Evolutionary conservation across 1,139 yeast genomes (phyloP).

Genomic region (Debaryomyces singareniensis): DNA sequence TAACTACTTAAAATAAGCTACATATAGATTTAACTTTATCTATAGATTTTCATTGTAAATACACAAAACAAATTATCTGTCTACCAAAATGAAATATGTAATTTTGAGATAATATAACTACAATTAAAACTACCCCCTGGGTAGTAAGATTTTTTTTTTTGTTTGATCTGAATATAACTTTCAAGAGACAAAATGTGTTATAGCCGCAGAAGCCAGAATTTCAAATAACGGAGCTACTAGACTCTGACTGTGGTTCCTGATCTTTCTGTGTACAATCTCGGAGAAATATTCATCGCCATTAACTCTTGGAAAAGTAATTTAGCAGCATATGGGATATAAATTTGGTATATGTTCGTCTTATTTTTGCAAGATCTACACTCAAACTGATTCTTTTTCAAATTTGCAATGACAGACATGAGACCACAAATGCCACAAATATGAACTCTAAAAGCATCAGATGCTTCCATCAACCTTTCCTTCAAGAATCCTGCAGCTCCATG

Average conservation of each 20-base stretch:
- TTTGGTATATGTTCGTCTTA: slow-evolving; percentile 95
- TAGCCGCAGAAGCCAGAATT: too few species aligned
- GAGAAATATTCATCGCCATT: slow-evolving; percentile 97
- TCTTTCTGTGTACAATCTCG: slow-evolving; percentile 72
- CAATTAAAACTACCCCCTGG: too few species aligned
- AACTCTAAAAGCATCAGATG: slow-evolving; percentile 96
- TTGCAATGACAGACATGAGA: slow-evolving; percentile 94
- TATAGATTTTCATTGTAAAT: not conserved
- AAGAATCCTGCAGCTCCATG: slow-evolving; percentile 98
- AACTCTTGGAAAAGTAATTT: slow-evolving; percentile 93
- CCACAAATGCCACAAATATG: slow-evolving; percentile 99
- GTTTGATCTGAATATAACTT: too few species aligned
- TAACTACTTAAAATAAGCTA: slow-evolving; percentile 20
- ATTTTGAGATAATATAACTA: too few species aligned
- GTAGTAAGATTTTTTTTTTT: too few species aligned
- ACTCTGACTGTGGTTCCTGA: slow-evolving; percentile 40
- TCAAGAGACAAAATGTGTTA: too few species aligned
- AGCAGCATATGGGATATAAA: slow-evolving; percentile 96
- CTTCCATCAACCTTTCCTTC: slow-evolving; percentile 97
- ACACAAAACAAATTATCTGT: too few species aligned
- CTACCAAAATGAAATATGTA: too few species aligned
- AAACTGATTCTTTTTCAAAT: slow-evolving; percentile 91
- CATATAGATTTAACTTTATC: too few species aligned
- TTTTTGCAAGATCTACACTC: slow-evolving; percentile 98
- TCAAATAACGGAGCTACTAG: too few species aligned